A percentile compares a stretch with the other conserved stretches of the same genome.
These are phyloP conservation scores for Alternaria sp. DNA, from an alignment of 2,329 filamentous ascomycete species.

Conservation along the genomic window DNA sequence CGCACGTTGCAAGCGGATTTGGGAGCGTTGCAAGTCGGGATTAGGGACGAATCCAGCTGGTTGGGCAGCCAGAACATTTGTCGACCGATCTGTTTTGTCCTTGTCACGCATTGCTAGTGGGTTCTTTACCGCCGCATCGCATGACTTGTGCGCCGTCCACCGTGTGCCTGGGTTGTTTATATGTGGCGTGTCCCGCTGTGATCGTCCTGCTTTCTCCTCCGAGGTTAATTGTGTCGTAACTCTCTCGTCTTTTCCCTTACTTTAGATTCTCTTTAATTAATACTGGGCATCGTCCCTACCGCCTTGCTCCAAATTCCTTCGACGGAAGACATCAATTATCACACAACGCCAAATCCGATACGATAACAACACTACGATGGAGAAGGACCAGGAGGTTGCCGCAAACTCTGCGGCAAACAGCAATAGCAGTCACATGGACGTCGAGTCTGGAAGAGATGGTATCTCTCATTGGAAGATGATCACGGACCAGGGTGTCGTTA, in stretches of 20 bases:
- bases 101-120: neutral
- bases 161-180: conserved; percentile 15
- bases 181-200: conserved; percentile 21
- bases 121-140: conserved; percentile 2
- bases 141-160: conserved; percentile 7
- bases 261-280: conserved; percentile 13
- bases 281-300: neutral
- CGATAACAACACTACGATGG: conserved; percentile 19
- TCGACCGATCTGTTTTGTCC: conserved; percentile 14
- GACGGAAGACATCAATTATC: neutral
- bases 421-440: conserved; percentile 27
- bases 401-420: conserved; percentile 14
- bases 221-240: conserved; percentile 6
- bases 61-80: conserved; percentile 1
- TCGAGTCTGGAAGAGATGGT: conserved; percentile 45
- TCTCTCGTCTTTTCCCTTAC: neutral
- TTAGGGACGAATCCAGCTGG: conserved; percentile 8
- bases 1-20: conserved; percentile 11
- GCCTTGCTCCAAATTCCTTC: neutral
- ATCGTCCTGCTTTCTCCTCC: neutral
- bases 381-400: conserved; percentile 25
- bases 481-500: conserved; percentile 48
- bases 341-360: conserved; percentile 1
- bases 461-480: conserved; percentile 50
- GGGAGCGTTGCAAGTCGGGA: conserved; percentile 8